phyloP scores from a whole-genome alignment of 345 rosid genomes.

The Euphorbia peplus region DNA sequence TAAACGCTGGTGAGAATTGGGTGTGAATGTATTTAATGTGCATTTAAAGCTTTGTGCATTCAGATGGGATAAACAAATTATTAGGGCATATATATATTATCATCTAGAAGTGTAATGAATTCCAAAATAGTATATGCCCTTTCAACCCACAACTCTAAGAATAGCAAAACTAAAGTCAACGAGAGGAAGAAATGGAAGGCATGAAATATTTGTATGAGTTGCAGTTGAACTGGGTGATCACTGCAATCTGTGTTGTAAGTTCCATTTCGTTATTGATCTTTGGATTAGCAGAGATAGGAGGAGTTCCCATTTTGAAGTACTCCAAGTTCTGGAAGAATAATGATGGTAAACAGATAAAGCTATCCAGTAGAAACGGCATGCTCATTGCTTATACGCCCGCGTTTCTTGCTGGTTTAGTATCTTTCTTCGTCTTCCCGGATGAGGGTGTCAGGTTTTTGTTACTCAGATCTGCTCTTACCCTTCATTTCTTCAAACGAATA shows the following conservation, averaged over 20 bases:
- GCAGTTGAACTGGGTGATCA: constrained; percentile 35
- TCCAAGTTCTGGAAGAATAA: constrained; percentile 45
- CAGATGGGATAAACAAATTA: too few species aligned
- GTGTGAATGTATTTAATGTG: too few species aligned
- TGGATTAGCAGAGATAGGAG: constrained; percentile 44
- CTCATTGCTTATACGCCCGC: constrained; percentile 54
- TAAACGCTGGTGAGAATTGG: too few species aligned
- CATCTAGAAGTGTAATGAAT: too few species aligned
- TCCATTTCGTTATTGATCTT: constrained; percentile 22
- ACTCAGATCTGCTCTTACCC: constrained; percentile 45
- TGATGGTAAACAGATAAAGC: not conserved
- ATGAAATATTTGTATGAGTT: constrained; percentile 27
- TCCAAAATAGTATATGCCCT: too few species aligned
- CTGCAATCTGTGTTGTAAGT: constrained; percentile 31
- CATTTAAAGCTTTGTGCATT: too few species aligned
- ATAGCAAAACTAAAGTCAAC: too few species aligned
- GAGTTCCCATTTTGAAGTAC: constrained; percentile 41
- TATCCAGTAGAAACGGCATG: constrained; percentile 64
- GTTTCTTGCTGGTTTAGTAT: constrained; percentile 45
- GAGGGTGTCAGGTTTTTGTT: constrained; percentile 44
- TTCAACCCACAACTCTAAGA: too few species aligned
- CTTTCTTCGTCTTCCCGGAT: constrained; percentile 43
- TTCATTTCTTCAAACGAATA: constrained; percentile 73
- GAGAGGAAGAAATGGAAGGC: not conserved
- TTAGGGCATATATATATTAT: too few species aligned